Conservation (phyloP, 768 basidiomycete genomes). For the Panellus pusillus region DNA sequence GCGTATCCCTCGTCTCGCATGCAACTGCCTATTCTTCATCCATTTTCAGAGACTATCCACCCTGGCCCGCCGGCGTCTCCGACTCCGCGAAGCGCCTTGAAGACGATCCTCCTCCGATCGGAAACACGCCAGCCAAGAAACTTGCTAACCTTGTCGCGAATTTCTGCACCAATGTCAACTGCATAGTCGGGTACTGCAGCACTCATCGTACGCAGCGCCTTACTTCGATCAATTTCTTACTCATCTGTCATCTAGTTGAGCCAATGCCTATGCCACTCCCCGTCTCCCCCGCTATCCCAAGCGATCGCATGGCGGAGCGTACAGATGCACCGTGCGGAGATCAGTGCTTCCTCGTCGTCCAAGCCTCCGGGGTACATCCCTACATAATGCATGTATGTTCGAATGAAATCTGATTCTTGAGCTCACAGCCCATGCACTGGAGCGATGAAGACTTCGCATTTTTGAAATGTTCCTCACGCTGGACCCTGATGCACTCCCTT, state of each 20-base stretch:
- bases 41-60: conserved; percentile 28
- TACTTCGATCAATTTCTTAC: not conserved
- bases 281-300: conserved; percentile 21
- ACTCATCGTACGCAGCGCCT: conserved; percentile 42
- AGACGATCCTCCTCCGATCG: not conserved
- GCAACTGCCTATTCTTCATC: not conserved
- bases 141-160: conserved; percentile 36
- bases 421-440: conserved; percentile 35
- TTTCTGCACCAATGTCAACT: conserved; percentile 57
- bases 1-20: not conserved
- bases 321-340: conserved; percentile 30
- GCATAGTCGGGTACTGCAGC: conserved; percentile 49
- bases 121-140: conserved; percentile 12
- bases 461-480: conserved; percentile 42
- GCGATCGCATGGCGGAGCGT: conserved; percentile 17
- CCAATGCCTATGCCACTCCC: conserved; percentile 30
- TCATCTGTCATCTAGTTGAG: conserved; percentile 22
- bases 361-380: not conserved
- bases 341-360: conserved; percentile 30
- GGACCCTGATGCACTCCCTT: conserved; percentile 47
- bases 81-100: conserved; percentile 11
- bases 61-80: conserved; percentile 27
- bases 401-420: not conserved
- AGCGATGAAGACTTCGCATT: conserved; percentile 36
- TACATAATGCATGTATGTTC: conserved; percentile 4